Evolutionary conservation across 2,329 filamentous ascomycete genomes (phyloP).

Genomic region (Colletotrichum nymphaeae): DNA sequence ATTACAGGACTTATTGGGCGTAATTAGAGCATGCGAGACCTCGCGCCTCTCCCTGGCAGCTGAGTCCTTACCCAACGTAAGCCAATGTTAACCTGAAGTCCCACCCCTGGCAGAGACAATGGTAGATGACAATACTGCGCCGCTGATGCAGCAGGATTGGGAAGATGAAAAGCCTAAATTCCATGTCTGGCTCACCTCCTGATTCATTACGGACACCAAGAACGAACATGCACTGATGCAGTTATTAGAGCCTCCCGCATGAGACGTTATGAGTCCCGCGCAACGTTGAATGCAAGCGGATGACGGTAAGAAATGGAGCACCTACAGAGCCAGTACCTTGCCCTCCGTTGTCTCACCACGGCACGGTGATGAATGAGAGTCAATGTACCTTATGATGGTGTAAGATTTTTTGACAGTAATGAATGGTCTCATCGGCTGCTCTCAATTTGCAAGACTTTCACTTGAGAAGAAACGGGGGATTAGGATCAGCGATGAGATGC

Average conservation of each 20-base stretch:
- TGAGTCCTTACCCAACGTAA: too few species aligned
- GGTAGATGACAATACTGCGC: background rate
- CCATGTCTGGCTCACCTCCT: background rate
- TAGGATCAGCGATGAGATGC: conserved; percentile 24
- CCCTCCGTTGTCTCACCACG: background rate
- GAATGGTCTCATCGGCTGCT: background rate
- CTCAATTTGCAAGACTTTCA: background rate
- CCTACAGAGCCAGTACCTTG: background rate
- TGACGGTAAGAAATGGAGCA: background rate
- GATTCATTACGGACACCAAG: background rate
- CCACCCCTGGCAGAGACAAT: background rate
- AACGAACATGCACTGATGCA: background rate
- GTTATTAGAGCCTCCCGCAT: background rate
- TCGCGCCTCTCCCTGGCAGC: background rate
- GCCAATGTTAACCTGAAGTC: too few species aligned
- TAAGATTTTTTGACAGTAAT: background rate
- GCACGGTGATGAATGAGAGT: background rate
- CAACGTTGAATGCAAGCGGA: background rate
- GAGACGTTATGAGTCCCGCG: too few species aligned
- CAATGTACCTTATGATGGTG: too few species aligned
- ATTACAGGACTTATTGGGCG: too few species aligned
- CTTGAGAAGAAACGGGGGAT: background rate
- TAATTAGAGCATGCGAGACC: background rate
- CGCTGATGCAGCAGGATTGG: background rate
- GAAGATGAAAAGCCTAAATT: background rate